These are phyloP conservation scores for Xylariales sp. DNA, from an alignment of 2,329 filamentous ascomycete genomes.

Conservation along the genomic window DNA sequence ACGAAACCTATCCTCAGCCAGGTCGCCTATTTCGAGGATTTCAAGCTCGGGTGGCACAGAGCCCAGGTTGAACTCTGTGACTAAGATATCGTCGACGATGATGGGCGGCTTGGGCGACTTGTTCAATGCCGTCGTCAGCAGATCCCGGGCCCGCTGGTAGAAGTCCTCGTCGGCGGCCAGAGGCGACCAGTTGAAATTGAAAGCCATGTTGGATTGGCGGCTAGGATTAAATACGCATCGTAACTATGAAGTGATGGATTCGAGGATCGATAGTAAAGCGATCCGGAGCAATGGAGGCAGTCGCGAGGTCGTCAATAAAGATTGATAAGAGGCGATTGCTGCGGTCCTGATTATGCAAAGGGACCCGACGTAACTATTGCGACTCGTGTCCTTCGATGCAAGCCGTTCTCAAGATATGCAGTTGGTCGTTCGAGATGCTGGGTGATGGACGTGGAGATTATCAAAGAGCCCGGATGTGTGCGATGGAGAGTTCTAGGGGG, in stretches of 20 bases:
- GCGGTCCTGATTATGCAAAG: too few species aligned
- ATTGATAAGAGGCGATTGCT: too few species aligned
- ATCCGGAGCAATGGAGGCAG: background rate
- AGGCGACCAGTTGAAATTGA: constrained; percentile 99
- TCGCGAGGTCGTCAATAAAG: too few species aligned
- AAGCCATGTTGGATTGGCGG: constrained; percentile 72
- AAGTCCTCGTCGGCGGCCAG: constrained; percentile 91
- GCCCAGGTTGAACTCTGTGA: constrained; percentile 95
- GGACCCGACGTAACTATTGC: too few species aligned
- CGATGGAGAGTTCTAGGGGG: background rate
- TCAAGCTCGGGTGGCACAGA: constrained; percentile 92
- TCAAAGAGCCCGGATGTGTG: too few species aligned
- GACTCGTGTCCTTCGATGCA: too few species aligned
- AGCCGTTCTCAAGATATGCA: too few species aligned
- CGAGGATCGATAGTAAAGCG: background rate
- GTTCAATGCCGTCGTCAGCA: constrained; percentile 92
- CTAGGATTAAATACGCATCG: constrained; percentile 26
- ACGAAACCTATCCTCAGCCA: constrained; percentile 93
- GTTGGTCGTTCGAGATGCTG: too few species aligned
- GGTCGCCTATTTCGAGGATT: constrained; percentile 94
- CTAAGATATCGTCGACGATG: constrained; percentile 98
- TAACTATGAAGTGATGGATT: constrained; percentile 6
- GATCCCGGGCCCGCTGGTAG: constrained; percentile 85
- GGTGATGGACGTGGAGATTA: background rate
- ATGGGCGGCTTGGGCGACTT: constrained; percentile 97